Evolutionary conservation across 2,329 filamentous ascomycete species (phyloP).

Genomic region (Beauveria varroae): DNA sequence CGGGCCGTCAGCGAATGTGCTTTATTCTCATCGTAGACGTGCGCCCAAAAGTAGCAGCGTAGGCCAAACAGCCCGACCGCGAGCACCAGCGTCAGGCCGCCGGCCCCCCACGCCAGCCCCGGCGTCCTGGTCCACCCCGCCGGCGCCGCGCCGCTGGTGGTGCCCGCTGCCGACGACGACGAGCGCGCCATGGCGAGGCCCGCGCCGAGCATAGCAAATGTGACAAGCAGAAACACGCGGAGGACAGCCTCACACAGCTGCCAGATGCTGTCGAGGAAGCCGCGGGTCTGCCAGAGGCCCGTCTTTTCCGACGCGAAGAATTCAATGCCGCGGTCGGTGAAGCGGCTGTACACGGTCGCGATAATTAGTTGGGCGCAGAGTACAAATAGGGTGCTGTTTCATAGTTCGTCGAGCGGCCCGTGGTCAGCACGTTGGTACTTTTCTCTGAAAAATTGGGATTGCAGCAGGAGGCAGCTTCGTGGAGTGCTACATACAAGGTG

Average conservation of each 20-base stretch:
- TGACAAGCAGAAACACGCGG: constrained; percentile 1
- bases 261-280: constrained; percentile 5
- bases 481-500: neutral
- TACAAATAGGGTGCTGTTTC: neutral
- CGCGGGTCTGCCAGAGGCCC: neutral
- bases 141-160: neutral
- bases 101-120: neutral
- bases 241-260: neutral
- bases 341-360: constrained; percentile 6
- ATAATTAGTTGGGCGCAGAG: neutral
- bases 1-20: neutral
- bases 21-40: neutral
- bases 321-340: constrained; percentile 3
- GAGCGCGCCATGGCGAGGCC: constrained; percentile 5
- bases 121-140: neutral
- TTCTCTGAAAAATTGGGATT: too few relatives aligned
- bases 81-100: neutral
- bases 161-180: too few relatives aligned
- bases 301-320: neutral
- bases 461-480: too few relatives aligned
- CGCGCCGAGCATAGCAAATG: neutral
- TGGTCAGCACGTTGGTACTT: neutral
- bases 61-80: neutral
- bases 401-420: too few relatives aligned
- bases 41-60: constrained; percentile 8